Evolutionary conservation across 768 basidiomycete species (phyloP), one percentile per base, ranked within the genome.

Genomic region (Ephemerocybe angulata): DNA sequence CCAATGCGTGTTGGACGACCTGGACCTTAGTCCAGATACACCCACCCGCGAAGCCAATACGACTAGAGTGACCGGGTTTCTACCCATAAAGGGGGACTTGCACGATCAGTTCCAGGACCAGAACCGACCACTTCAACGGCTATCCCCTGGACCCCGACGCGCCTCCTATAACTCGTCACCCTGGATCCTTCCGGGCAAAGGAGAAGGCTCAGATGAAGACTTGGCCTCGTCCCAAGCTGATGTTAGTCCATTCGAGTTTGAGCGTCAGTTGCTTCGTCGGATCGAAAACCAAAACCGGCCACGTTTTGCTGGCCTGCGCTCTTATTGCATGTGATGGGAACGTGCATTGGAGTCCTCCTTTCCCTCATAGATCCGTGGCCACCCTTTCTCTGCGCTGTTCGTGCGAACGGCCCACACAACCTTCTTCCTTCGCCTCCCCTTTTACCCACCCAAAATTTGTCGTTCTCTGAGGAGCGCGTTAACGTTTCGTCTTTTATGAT

Each of bases 211-310:
- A 27, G 68, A 70, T 52, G 70, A 66, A 37, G 72, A 74, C 41
- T 56, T 61, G 25, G 64, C 67, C 19, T 72, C 71, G 37, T 63
- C 70, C 1, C 72, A 72, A 28, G 53, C 63, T 10, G 72, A 74
- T 55, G 60, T 68, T 11, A 63, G 64, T 43, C 65, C 64, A 4
- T 65, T 72, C 27, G 73, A 73, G 42, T 77, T 77, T 54, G 69
- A 74, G 54, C 68, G 71, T 50, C 71, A 76, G 56, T 63, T 79
- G 21, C 62, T 74, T 44, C 71, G 66, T 31, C 72, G 75, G 38
- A 75, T 77, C 35, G 74, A 77, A 53, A 71, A 66, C 54, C 68
- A 68, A 58, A 69, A 68, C 44, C 61, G 68, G 55, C 60, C 69
- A 47, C 70, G 63, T 35, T 63, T 67, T 52, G 63, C 61, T 56